Conservation (phyloP, 495 filamentous ascomycete genomes). For the Bacidia gigantensis region DNA sequence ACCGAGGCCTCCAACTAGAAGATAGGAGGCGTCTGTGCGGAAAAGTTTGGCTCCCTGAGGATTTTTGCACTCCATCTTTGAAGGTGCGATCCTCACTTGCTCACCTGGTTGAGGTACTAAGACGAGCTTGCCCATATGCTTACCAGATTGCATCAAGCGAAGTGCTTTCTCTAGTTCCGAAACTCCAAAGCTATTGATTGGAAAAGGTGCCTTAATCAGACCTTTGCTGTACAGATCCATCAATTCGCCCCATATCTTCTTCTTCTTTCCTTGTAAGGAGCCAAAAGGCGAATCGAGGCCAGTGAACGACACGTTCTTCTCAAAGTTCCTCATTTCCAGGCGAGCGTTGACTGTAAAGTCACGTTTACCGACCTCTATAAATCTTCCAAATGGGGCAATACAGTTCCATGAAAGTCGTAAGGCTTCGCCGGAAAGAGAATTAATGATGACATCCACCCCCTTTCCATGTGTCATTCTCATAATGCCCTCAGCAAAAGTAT, state of each 20-base stretch:
- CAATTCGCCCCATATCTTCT: slow-evolving; percentile 25
- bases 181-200: slow-evolving; percentile 1
- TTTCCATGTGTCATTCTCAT: slow-evolving; percentile 27
- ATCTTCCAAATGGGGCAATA: slow-evolving; percentile 32
- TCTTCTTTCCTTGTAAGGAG: slow-evolving; percentile 27
- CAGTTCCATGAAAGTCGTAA: slow-evolving; percentile 29
- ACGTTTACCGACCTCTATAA: slow-evolving; percentile 31
- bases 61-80: not conserved
- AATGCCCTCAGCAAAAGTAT: slow-evolving; percentile 31
- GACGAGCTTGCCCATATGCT: slow-evolving; percentile 7
- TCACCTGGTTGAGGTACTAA: slow-evolving; percentile 2
- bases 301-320: slow-evolving; percentile 20
- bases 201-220: not conserved
- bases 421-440: slow-evolving; percentile 30
- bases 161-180: slow-evolving; percentile 37
- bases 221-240: slow-evolving; percentile 15
- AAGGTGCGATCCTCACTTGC: slow-evolving; percentile 7
- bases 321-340: slow-evolving; percentile 3
- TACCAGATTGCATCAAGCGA: slow-evolving; percentile 22
- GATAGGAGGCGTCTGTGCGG: slow-evolving; percentile 18
- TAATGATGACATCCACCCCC: slow-evolving; percentile 45
- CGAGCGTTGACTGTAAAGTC: slow-evolving; percentile 24
- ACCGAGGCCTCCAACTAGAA: slow-evolving; percentile 26
- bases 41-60: not conserved
- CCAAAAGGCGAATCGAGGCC: slow-evolving; percentile 19